phyloP scores from a whole-genome alignment of 208 protist species.

The Wallacemonas sp. region DNA sequence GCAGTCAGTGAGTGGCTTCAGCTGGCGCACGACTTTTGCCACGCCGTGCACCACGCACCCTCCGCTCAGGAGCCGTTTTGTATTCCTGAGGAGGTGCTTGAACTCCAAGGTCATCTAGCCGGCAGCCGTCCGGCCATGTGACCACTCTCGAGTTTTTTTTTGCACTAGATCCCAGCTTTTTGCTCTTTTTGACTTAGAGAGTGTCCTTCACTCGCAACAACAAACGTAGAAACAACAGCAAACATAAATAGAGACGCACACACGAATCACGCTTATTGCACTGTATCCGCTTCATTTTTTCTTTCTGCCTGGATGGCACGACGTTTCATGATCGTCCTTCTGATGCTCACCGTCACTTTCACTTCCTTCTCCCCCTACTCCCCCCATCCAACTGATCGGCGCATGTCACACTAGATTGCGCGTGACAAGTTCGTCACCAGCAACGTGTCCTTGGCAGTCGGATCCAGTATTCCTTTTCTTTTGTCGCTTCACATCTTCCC shows the following conservation, averaged over 20 bases:
- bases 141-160: background rate
- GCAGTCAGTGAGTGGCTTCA: background rate
- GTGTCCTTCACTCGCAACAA: background rate
- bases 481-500: too few species aligned
- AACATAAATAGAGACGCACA: too few species aligned
- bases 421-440: background rate
- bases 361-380: background rate
- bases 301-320: too few species aligned
- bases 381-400: background rate
- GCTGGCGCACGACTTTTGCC: background rate
- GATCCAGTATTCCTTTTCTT: background rate
- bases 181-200: too few species aligned
- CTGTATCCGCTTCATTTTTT: too few species aligned
- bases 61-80: slow-evolving; percentile 2
- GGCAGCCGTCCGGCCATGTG: too few species aligned
- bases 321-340: too few species aligned
- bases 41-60: background rate
- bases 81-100: background rate
- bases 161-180: too few species aligned
- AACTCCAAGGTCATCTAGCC: background rate
- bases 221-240: too few species aligned
- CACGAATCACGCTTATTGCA: too few species aligned
- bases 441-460: background rate
- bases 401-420: background rate
- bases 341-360: too few species aligned